phyloP scores from a whole-genome alignment of 1,284 basidiomycete genomes.

The Xerocomus amazonicus region DNA sequence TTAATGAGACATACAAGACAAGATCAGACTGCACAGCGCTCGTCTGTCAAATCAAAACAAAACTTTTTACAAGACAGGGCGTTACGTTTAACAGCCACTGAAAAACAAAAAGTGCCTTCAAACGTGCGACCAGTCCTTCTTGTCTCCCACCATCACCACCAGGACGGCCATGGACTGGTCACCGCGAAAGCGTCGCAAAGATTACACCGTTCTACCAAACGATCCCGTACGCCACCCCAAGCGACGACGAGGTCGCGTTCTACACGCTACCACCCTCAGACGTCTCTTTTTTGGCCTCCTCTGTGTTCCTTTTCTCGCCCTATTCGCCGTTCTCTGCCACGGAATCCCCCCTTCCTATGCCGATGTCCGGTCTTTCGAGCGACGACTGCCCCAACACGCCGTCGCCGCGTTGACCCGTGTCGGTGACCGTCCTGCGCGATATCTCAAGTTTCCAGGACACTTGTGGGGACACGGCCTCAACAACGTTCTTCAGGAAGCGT shows the following conservation, averaged over 20 bases:
- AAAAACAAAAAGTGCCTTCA: background rate
- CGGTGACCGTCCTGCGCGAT: slow-evolving; percentile 24
- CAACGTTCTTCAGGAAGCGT: slow-evolving; percentile 56
- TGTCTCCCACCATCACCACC: background rate
- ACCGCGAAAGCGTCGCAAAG: slow-evolving; percentile 1
- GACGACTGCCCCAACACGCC: slow-evolving; percentile 40
- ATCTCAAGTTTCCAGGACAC: slow-evolving; percentile 48
- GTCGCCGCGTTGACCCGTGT: slow-evolving; percentile 8
- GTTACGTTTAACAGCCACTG: background rate
- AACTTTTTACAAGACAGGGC: too few species aligned
- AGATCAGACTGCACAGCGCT: background rate
- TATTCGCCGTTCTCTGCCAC: slow-evolving; percentile 35
- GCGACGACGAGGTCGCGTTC: slow-evolving; percentile 14
- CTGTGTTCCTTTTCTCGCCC: slow-evolving; percentile 26
- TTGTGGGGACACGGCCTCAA: slow-evolving; percentile 56
- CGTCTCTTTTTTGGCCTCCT: slow-evolving; percentile 27
- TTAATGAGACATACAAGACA: background rate
- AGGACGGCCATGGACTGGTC: slow-evolving; percentile 8
- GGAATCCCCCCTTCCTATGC: slow-evolving; percentile 40
- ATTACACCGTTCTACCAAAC: slow-evolving; percentile 11
- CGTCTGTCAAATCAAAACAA: background rate
- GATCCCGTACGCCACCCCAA: background rate
- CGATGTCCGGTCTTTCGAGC: slow-evolving; percentile 36
- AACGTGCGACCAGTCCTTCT: background rate
- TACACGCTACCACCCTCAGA: slow-evolving; percentile 23